phyloP scores from a whole-genome alignment of 306 rosid genomes.

The Boehmeria nivea region DNA sequence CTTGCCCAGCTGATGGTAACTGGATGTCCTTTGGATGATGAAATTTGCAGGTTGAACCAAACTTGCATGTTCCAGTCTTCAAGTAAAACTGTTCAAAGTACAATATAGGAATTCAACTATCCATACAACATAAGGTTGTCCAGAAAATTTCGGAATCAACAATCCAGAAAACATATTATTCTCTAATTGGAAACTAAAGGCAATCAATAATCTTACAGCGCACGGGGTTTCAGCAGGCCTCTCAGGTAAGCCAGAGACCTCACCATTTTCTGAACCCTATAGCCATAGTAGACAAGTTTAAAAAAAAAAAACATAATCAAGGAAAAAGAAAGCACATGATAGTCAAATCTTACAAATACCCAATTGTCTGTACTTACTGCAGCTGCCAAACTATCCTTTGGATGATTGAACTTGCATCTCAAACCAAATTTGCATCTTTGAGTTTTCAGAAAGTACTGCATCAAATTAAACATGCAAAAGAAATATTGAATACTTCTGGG shows the following conservation, averaged over 20 bases:
- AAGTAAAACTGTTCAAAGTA: slow-evolving; percentile 66
- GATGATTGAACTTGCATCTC: slow-evolving; percentile 93
- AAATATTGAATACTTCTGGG: slow-evolving; percentile 15
- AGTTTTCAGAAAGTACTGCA: slow-evolving; percentile 86
- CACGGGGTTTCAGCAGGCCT: slow-evolving; percentile 84
- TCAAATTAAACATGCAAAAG: slow-evolving; percentile 17
- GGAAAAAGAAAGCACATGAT: not conserved
- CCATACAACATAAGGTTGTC: not conserved
- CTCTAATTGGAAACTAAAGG: slow-evolving; percentile 18
- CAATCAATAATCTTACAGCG: slow-evolving; percentile 54
- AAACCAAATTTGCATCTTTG: slow-evolving; percentile 93
- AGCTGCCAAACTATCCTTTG: slow-evolving; percentile 39
- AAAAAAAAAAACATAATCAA: slow-evolving; percentile 14
- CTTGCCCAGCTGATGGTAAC: slow-evolving; percentile 49
- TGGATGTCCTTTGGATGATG: slow-evolving; percentile 85
- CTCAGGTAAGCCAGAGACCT: slow-evolving; percentile 62
- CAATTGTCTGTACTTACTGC: slow-evolving; percentile 25
- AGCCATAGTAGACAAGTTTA: slow-evolving; percentile 10
- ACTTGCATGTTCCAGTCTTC: slow-evolving; percentile 89
- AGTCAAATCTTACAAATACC: slow-evolving; percentile 10
- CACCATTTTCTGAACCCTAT: slow-evolving; percentile 56
- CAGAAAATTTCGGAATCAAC: not conserved
- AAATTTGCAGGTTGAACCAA: slow-evolving; percentile 77
- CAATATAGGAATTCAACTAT: not conserved
- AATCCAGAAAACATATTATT: slow-evolving; percentile 15